These are phyloP conservation scores for Fraxinus nigra DNA, from an alignment of 305 asterid species.

Conservation along the genomic window DNA sequence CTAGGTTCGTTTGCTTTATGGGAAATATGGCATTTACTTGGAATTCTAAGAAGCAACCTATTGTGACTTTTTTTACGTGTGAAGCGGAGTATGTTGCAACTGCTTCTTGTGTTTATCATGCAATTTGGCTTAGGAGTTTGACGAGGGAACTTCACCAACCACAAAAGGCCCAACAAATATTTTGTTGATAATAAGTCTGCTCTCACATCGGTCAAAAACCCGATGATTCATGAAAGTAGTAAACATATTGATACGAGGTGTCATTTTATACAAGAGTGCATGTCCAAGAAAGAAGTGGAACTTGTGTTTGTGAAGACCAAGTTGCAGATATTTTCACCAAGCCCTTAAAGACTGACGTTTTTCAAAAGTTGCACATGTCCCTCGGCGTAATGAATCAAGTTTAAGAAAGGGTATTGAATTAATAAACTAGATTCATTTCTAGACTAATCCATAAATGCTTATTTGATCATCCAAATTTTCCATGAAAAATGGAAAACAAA, in stretches of 20 bases:
- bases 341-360: not conserved
- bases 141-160: not conserved
- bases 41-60: not conserved
- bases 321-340: not conserved
- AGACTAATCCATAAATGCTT: not conserved
- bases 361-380: not conserved
- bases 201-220: not conserved
- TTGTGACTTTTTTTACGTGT: not conserved
- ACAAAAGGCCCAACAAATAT: not conserved
- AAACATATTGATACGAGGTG: not conserved
- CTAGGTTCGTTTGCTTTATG: not conserved
- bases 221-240: not conserved
- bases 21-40: not conserved
- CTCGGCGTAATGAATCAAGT: not conserved
- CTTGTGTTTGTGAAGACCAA: not conserved
- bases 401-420: not conserved
- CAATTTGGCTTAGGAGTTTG: not conserved
- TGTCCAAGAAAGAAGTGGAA: not conserved
- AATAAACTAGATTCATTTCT: not conserved
- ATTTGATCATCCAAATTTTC: too few species aligned
- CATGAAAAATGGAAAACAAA: too few species aligned
- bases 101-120: not conserved
- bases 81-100: not conserved
- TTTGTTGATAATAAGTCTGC: not conserved
- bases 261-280: not conserved